Evolutionary conservation across 1,284 basidiomycete genomes (phyloP).

Genomic region (Naganishia sp.): DNA sequence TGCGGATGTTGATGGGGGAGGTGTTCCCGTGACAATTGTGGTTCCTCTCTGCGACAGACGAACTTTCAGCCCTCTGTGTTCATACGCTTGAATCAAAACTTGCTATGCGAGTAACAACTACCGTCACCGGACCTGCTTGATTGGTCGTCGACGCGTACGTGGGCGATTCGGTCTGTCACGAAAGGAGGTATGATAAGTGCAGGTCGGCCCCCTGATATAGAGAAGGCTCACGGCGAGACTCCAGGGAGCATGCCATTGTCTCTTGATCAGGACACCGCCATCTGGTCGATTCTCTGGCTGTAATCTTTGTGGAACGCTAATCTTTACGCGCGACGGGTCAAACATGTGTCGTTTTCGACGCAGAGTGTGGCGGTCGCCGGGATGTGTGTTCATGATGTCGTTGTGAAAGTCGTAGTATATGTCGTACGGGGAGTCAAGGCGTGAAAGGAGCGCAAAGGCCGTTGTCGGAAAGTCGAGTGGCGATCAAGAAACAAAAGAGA

Average conservation of each 20-base stretch:
- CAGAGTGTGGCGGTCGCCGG: background rate
- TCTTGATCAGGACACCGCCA: background rate
- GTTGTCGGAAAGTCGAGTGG: background rate
- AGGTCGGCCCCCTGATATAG: background rate
- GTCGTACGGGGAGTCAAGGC: background rate
- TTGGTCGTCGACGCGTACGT: background rate
- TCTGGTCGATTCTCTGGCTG: background rate
- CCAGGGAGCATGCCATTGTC: slow-evolving; percentile 24
- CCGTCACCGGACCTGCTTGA: background rate
- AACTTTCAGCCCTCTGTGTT: no score
- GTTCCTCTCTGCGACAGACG: slow-evolving; percentile 8
- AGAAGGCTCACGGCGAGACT: slow-evolving; percentile 2
- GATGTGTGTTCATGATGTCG: slow-evolving; percentile 13
- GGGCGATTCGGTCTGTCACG: background rate
- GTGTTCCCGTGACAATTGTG: slow-evolving; percentile 19
- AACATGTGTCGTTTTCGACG: slow-evolving; percentile 18
- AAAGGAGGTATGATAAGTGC: background rate
- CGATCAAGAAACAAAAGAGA: background rate
- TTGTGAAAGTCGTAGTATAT: background rate
- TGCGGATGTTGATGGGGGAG: slow-evolving; percentile 3
- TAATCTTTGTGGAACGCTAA: slow-evolving; percentile 1
- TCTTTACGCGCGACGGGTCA: slow-evolving; percentile 15
- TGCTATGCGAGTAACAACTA: slow-evolving; percentile 13
- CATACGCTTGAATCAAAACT: background rate
- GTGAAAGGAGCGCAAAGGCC: no score